Percentiles rank a stretch among this genome's conserved stretches.
phyloP scores from a whole-genome alignment of 805 yeast genomes.

The Wickerhamomyces rabaulensis region DNA sequence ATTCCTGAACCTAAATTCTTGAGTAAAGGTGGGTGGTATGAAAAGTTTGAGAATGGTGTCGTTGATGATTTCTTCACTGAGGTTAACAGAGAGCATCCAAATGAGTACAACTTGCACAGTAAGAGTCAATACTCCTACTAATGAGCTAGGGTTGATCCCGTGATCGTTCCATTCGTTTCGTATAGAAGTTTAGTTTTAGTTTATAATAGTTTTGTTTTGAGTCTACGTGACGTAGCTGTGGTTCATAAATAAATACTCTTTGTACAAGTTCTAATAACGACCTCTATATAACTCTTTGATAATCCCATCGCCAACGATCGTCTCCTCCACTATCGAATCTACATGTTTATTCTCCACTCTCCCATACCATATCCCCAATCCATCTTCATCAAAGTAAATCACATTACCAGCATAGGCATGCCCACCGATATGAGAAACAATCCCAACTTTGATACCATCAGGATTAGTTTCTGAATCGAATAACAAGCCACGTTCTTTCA shows the following conservation, averaged over 20 bases:
- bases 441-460: conserved; percentile 39
- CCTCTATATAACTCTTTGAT: conserved; percentile 59
- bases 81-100: conserved; percentile 16
- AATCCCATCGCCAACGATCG: conserved; percentile 43
- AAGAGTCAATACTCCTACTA: not conserved
- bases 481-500: conserved; percentile 30
- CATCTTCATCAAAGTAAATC: conserved; percentile 42
- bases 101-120: conserved; percentile 9
- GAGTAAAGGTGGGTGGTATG: conserved; percentile 44
- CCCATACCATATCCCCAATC: conserved; percentile 63
- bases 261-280: conserved; percentile 2
- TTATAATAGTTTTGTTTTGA: not conserved
- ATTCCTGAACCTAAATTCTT: conserved; percentile 35
- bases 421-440: conserved; percentile 78
- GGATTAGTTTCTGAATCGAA: conserved; percentile 19
- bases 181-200: not conserved
- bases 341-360: conserved; percentile 61
- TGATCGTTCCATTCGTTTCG: not conserved
- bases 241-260: not conserved
- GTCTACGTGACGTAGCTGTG: no score
- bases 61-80: conserved; percentile 12
- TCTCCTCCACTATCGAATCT: conserved; percentile 57
- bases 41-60: conserved; percentile 18
- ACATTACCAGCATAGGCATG: conserved; percentile 85
- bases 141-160: no score